phyloP scores from a whole-genome alignment of 345 rosid species.

The Gynandropsis gynandra region DNA sequence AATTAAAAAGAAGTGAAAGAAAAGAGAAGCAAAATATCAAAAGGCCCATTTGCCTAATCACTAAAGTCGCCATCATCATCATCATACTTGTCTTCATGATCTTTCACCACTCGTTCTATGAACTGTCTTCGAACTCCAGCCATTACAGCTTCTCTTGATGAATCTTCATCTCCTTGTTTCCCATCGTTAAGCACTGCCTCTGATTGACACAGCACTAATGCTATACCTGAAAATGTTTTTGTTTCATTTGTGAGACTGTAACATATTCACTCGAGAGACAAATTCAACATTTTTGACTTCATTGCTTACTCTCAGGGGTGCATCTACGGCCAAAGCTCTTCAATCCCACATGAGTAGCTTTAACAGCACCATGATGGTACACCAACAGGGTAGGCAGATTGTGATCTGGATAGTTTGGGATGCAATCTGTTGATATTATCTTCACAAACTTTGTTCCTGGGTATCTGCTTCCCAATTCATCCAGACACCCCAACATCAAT shows the following conservation, averaged over 20 bases:
- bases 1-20: too few relatives aligned
- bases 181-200: constrained; percentile 91
- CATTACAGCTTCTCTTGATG: constrained; percentile 69
- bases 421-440: constrained; percentile 92
- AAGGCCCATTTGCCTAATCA: too few relatives aligned
- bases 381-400: constrained; percentile 89
- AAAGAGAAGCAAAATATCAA: too few relatives aligned
- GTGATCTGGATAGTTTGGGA: constrained; percentile 82
- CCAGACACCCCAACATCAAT: constrained; percentile 65
- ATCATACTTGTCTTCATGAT: constrained; percentile 59
- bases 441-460: constrained; percentile 93
- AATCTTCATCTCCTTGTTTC: constrained; percentile 57
- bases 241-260: too few relatives aligned
- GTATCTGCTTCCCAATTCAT: constrained; percentile 72
- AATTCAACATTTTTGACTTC: too few relatives aligned
- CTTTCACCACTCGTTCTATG: constrained; percentile 73
- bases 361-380: constrained; percentile 79
- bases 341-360: constrained; percentile 83
- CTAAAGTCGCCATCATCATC: constrained; percentile 80
- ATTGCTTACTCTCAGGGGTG: constrained; percentile 85
- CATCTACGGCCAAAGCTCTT: constrained; percentile 80
- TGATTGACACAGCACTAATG: constrained; percentile 84
- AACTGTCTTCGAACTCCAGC: constrained; percentile 76
- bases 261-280: constrained; percentile 10
- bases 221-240: constrained; percentile 86